These are phyloP conservation scores for Schizopora paradoxa DNA, from an alignment of 1,284 basidiomycete genomes.

Conservation along the genomic window DNA sequence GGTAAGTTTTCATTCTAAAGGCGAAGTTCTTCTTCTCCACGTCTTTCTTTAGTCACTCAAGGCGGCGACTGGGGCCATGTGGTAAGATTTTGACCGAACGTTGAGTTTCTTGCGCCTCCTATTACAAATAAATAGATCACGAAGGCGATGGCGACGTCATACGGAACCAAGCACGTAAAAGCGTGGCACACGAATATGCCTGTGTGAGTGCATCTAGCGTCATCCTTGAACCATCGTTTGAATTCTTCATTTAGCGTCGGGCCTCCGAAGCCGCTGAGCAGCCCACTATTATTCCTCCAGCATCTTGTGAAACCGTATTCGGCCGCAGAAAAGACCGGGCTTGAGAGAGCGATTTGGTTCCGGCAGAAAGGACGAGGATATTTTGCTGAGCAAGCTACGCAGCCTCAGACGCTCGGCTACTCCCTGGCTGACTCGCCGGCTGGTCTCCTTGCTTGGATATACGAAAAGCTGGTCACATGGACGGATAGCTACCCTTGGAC, in stretches of 20 bases:
- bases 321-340: constrained; percentile 32
- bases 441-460: constrained; percentile 55
- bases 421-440: constrained; percentile 51
- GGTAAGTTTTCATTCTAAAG: constrained; percentile 27
- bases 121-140: constrained; percentile 32
- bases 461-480: constrained; percentile 51
- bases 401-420: constrained; percentile 57
- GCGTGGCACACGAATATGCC: constrained; percentile 44
- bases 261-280: constrained; percentile 24
- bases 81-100: constrained; percentile 27
- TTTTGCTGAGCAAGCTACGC: constrained; percentile 37
- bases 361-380: constrained; percentile 36
- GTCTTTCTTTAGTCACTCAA: constrained; percentile 38
- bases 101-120: constrained; percentile 7
- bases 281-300: constrained; percentile 28
- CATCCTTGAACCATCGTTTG: neutral
- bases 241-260: constrained; percentile 18
- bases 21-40: constrained; percentile 2
- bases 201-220: constrained; percentile 23
- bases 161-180: constrained; percentile 37
- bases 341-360: constrained; percentile 32
- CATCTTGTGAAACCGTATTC: constrained; percentile 29
- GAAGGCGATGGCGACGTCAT: constrained; percentile 33
- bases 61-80: constrained; percentile 49
- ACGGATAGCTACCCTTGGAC: constrained; percentile 45